A percentile compares a stretch with the other conserved stretches of the same genome.
These are phyloP conservation scores for Magnolia sinica DNA, from an alignment of 164 flowering plant genomes.

Conservation along the genomic window DNA sequence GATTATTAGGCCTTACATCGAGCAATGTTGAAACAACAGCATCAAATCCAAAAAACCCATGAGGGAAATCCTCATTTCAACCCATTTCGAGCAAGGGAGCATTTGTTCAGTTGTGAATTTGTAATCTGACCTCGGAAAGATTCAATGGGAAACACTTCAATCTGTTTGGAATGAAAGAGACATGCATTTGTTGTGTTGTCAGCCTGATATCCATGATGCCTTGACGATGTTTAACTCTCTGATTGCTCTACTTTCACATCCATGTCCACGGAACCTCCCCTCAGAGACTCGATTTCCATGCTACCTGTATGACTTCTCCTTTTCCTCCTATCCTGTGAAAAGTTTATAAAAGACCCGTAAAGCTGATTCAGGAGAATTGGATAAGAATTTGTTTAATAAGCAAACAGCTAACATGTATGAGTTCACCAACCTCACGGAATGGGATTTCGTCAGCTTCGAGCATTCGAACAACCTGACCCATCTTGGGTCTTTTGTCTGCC, in stretches of 20 bases:
- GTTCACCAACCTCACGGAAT: constrained; percentile 27
- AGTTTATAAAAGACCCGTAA: background rate
- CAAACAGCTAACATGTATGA: background rate
- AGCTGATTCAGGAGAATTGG: background rate
- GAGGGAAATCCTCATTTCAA: constrained; percentile 9
- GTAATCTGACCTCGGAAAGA: background rate
- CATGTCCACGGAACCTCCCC: constrained; percentile 35
- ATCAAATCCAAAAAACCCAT: constrained; percentile 1
- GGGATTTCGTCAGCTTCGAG: constrained; percentile 39
- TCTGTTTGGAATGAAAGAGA: background rate
- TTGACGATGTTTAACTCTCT: constrained; percentile 22
- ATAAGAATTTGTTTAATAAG: background rate
- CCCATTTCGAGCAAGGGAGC: background rate
- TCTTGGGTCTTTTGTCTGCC: constrained; percentile 40
- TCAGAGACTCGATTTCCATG: constrained; percentile 56
- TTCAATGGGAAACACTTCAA: background rate
- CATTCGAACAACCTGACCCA: constrained; percentile 41
- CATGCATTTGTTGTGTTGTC: constrained; percentile 3
- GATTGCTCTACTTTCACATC: constrained; percentile 31
- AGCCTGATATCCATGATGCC: background rate
- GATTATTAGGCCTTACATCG: background rate
- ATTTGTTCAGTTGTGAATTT: background rate
- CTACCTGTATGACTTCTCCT: constrained; percentile 61
- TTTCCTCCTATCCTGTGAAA: constrained; percentile 58
- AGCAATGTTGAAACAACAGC: background rate